Conservation (phyloP, 306 rosid species). For the Gleditsia sinensis region DNA sequence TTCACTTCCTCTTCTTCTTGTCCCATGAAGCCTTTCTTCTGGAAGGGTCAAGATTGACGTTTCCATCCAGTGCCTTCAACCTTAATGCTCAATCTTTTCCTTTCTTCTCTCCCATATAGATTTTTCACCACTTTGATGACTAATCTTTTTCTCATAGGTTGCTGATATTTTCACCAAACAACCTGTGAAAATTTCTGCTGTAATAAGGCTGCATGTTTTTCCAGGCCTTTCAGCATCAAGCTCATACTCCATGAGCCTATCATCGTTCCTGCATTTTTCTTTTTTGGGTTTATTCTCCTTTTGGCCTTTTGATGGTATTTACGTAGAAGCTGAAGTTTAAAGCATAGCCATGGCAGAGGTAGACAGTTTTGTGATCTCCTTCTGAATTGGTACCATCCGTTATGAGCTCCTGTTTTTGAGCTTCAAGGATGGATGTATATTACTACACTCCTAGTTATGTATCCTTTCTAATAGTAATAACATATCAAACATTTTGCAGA, state of each 20-base stretch:
- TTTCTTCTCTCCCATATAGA: too few species aligned
- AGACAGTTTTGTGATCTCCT: slow-evolving; percentile 83
- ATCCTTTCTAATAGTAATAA: not conserved
- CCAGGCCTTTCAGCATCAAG: slow-evolving; percentile 41
- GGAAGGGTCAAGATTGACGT: slow-evolving; percentile 52
- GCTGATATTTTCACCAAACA: too few species aligned
- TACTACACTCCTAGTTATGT: too few species aligned
- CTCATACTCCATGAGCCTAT: too few species aligned
- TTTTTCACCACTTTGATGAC: too few species aligned
- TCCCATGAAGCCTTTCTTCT: slow-evolving; percentile 57
- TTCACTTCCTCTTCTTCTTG: slow-evolving; percentile 49
- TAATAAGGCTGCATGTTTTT: slow-evolving; percentile 48
- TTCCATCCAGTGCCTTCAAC: too few species aligned
- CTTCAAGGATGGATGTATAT: slow-evolving; percentile 42
- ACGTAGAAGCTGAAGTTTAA: slow-evolving; percentile 8
- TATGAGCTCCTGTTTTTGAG: slow-evolving; percentile 60
- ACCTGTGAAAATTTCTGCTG: too few species aligned
- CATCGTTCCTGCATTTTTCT: too few species aligned
- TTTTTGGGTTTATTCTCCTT: too few species aligned
- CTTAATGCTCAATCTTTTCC: too few species aligned
- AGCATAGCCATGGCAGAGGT: slow-evolving; percentile 44
- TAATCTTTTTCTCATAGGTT: not conserved
- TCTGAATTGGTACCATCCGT: slow-evolving; percentile 38
- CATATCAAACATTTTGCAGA: not conserved
- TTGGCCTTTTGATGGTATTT: slow-evolving; percentile 4